Evolutionary conservation across 331 rosid species (phyloP).

Genomic region (Malus hybrid): DNA sequence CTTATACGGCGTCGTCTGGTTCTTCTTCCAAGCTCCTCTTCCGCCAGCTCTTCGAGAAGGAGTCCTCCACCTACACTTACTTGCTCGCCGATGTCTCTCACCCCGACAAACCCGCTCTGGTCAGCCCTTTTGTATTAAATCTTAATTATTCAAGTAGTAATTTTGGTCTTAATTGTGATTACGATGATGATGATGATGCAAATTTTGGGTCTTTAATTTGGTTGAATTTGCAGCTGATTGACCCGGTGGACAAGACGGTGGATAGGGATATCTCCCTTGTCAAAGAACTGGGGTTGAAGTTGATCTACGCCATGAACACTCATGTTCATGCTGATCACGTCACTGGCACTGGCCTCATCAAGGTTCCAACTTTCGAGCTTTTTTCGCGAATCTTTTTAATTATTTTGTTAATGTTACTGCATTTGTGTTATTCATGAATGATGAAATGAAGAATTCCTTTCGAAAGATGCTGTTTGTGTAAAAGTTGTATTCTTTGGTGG

Average conservation of each 20-base stretch:
- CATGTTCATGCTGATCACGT: conserved; percentile 99
- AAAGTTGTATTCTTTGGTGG: not conserved
- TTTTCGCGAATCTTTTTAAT: not conserved
- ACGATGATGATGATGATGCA: not conserved
- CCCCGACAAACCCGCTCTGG: conserved; percentile 76
- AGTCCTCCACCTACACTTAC: conserved; percentile 85
- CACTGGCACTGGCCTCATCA: conserved; percentile 84
- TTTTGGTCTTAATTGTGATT: not conserved
- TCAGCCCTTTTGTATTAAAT: conserved; percentile 4
- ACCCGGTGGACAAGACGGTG: conserved; percentile 90
- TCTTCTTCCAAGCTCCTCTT: conserved; percentile 50
- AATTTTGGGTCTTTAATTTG: not conserved
- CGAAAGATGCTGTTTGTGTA: not conserved
- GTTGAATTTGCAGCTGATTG: conserved; percentile 61
- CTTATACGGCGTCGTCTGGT: conserved; percentile 36
- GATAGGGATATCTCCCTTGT: conserved; percentile 77
- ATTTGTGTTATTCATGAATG: not conserved
- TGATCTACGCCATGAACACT: conserved; percentile 81
- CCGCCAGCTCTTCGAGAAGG: conserved; percentile 96
- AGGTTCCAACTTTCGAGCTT: conserved; percentile 41
- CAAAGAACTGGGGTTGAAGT: conserved; percentile 61
- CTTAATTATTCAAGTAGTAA: not conserved
- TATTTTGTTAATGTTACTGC: not conserved
- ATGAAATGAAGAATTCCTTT: not conserved
- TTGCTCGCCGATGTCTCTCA: conserved; percentile 77